These are phyloP conservation scores for Lanmaoa rubissima DNA, from an alignment of 768 basidiomycete genomes.

Conservation along the genomic window DNA sequence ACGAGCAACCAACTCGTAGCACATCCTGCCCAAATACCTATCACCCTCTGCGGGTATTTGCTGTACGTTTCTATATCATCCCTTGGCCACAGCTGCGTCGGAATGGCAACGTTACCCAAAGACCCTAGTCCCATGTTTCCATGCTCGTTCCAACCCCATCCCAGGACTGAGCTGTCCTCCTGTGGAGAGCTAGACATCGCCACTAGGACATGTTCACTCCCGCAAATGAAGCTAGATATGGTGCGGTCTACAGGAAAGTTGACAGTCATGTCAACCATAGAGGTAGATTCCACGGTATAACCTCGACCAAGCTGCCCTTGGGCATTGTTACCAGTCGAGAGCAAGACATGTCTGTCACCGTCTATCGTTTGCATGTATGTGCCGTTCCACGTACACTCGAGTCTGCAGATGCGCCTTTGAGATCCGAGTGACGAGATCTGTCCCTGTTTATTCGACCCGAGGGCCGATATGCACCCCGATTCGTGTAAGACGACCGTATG, in stretches of 20 bases:
- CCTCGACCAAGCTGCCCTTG: conserved; percentile 67
- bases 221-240: conserved; percentile 53
- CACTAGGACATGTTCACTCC: conserved; percentile 81
- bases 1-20: conserved; percentile 35
- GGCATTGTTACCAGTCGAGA: conserved; percentile 52
- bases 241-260: conserved; percentile 25
- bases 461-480: conserved; percentile 45
- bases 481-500: conserved; percentile 45
- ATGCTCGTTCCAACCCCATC: conserved; percentile 99
- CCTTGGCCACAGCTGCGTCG: conserved; percentile 55
- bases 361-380: conserved; percentile 48
- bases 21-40: conserved; percentile 30
- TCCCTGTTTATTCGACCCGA: conserved; percentile 73
- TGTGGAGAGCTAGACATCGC: conserved; percentile 18
- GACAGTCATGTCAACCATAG: conserved; percentile 6
- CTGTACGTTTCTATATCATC: conserved; percentile 2
- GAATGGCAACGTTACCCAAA: conserved; percentile 50
- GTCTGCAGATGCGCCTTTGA: conserved; percentile 26
- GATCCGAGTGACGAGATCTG: conserved; percentile 50
- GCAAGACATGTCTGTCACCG: conserved; percentile 28
- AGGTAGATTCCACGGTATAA: neutral
- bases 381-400: conserved; percentile 80
- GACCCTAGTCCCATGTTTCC: conserved; percentile 81
- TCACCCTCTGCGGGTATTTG: conserved; percentile 14
- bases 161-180: conserved; percentile 53